Percentiles rank a stretch among this genome's conserved stretches.
Conservation (phyloP, 78 protist species). For the Chrysochromulina parva region DNA sequence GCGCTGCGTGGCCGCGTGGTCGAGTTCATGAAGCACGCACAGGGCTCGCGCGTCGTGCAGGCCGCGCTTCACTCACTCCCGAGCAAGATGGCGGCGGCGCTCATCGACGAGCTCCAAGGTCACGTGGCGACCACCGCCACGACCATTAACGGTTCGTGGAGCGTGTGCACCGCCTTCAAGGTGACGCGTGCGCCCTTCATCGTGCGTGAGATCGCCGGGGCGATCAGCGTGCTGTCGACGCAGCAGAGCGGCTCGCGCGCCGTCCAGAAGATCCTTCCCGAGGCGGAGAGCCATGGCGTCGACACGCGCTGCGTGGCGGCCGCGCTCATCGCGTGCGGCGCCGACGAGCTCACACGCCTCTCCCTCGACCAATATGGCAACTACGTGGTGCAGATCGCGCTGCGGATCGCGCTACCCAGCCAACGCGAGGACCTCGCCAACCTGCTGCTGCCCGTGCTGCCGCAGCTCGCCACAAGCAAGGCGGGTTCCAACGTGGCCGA, state of each 20-base stretch:
- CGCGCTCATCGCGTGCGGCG: not conserved
- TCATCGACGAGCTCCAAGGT: not conserved
- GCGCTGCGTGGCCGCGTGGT: not conserved
- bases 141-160: constrained; percentile 10
- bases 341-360: not conserved
- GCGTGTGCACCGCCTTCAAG: constrained; percentile 13
- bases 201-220: not conserved
- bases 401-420: not conserved
- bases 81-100: not conserved
- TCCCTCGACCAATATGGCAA: not conserved
- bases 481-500: constrained; percentile 20
- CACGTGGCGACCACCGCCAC: not conserved
- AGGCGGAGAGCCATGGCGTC: not conserved
- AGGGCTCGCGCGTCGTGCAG: not conserved
- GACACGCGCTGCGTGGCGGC: not conserved
- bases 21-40: not conserved
- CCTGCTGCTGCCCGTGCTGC: not conserved
- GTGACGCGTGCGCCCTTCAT: not conserved
- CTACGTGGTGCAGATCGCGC: constrained; percentile 17
- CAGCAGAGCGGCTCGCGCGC: constrained; percentile 5
- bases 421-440: not conserved
- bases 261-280: not conserved
- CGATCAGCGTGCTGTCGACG: not conserved
- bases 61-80: not conserved
- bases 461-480: not conserved